These are phyloP conservation scores for Xylaria digitata DNA, from an alignment of 2,329 filamentous ascomycete species.

Conservation along the genomic window DNA sequence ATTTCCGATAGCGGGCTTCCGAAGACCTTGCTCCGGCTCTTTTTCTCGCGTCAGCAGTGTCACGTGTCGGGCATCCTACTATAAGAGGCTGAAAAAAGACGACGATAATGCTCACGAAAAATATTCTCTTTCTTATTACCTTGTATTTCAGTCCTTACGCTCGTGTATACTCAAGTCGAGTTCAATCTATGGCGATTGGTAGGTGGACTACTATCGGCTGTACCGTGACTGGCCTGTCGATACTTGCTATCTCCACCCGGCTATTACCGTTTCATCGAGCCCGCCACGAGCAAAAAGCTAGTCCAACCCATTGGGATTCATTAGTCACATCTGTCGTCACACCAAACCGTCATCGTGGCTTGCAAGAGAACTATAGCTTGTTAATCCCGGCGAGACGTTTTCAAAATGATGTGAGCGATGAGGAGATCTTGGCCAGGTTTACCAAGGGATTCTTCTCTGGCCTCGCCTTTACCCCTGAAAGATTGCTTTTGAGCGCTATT, in stretches of 20 bases:
- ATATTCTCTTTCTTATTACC: neutral
- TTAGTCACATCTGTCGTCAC: constrained; percentile 7
- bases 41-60: too few relatives aligned
- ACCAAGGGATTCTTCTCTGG: constrained; percentile 25
- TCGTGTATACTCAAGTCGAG: neutral
- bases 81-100: too few relatives aligned
- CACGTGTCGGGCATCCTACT: too few relatives aligned
- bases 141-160: neutral
- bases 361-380: constrained; percentile 23
- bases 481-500: constrained; percentile 4
- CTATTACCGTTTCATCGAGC: constrained; percentile 22
- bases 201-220: constrained; percentile 18
- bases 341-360: neutral
- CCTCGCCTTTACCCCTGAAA: constrained; percentile 12
- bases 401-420: constrained; percentile 7
- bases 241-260: constrained; percentile 17
- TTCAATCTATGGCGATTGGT: constrained; percentile 14
- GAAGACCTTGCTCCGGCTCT: too few relatives aligned
- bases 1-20: too few relatives aligned
- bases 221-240: constrained; percentile 9
- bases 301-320: constrained; percentile 16
- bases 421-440: constrained; percentile 25
- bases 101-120: too few relatives aligned
- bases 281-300: constrained; percentile 9
- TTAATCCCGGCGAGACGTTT: constrained; percentile 15